These are phyloP conservation scores for Rubroshorea leprosula DNA, from an alignment of 345 rosid species.

Conservation along the genomic window DNA sequence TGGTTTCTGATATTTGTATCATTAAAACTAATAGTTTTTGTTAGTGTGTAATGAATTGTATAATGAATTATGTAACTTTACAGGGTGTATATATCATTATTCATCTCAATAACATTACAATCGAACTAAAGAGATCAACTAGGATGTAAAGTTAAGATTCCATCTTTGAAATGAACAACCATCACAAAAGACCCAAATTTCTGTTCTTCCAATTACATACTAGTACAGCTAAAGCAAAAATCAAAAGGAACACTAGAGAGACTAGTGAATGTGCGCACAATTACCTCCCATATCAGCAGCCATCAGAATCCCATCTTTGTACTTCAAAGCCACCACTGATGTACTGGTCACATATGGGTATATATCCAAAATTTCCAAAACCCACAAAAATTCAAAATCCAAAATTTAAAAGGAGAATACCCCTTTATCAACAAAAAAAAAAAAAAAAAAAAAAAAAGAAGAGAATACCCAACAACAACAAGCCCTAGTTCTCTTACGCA, in stretches of 20 bases:
- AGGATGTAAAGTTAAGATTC: not conserved
- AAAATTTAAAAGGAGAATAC: slow-evolving; percentile 3
- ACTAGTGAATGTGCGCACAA: not conserved
- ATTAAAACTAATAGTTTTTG: no score
- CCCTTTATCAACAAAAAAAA: no score
- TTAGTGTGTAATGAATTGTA: no score
- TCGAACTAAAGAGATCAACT: not conserved
- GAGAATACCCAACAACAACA: not conserved
- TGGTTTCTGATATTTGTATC: no score
- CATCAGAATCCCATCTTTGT: slow-evolving; percentile 92
- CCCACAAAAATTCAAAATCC: no score
- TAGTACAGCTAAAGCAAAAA: not conserved
- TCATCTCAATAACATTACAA: no score
- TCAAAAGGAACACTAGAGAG: not conserved
- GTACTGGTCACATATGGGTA: slow-evolving; percentile 95
- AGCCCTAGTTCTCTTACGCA: not conserved
- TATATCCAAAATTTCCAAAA: slow-evolving; percentile 27
- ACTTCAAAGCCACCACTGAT: slow-evolving; percentile 92
- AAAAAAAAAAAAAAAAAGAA: no score
- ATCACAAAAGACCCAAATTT: no score
- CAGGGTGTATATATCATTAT: no score
- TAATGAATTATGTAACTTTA: no score
- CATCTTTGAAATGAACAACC: no score
- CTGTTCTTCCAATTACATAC: no score
- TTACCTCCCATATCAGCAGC: slow-evolving; percentile 97